phyloP scores from a whole-genome alignment of 257 asterid species.

The Solanum sitiens region DNA sequence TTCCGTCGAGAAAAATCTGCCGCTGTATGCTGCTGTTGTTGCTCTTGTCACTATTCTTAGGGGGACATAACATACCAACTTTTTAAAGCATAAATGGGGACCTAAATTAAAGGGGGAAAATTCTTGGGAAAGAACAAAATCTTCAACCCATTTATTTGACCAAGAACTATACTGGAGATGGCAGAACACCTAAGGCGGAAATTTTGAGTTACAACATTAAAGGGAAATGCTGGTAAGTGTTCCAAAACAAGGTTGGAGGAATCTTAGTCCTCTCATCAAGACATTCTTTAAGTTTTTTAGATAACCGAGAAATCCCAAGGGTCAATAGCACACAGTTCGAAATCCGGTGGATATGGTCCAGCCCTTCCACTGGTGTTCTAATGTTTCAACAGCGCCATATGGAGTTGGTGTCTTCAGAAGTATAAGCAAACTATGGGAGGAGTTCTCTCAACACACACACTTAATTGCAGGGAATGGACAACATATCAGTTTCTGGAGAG shows the following conservation, averaged over 20 bases:
- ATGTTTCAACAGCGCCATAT: too few relatives aligned
- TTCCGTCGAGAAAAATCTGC: neutral
- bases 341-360: neutral
- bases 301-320: neutral
- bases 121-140: neutral
- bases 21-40: too few relatives aligned
- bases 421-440: too few relatives aligned
- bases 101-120: neutral
- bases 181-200: neutral
- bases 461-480: too few relatives aligned
- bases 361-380: neutral
- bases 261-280: neutral
- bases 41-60: neutral
- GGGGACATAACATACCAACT: neutral
- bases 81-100: neutral
- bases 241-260: neutral
- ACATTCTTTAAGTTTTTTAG: neutral
- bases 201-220: neutral
- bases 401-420: too few relatives aligned
- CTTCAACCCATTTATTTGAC: neutral
- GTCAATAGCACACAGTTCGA: neutral
- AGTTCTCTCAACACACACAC: too few relatives aligned
- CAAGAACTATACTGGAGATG: neutral
- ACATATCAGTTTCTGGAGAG: too few relatives aligned
- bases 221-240: neutral